A percentile compares a stretch with the other conserved stretches of the same genome.
phyloP scores from a whole-genome alignment of 768 basidiomycete species.

The Tephrocybe sp. region DNA sequence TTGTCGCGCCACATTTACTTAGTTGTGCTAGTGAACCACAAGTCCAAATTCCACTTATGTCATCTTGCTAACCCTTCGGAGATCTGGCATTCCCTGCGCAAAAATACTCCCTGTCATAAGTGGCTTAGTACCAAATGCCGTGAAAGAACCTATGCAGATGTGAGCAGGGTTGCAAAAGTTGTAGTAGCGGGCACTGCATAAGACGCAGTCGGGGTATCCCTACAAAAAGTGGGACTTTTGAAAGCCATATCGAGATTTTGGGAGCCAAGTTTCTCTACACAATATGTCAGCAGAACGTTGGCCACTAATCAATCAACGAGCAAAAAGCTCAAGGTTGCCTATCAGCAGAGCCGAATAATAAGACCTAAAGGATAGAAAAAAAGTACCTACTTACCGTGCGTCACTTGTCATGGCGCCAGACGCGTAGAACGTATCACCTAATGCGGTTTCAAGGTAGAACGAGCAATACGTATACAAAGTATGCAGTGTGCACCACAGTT shows the following conservation, averaged over 20 bases:
- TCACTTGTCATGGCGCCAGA: constrained; percentile 1
- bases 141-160: neutral
- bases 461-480: constrained; percentile 2
- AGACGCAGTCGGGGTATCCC: constrained; percentile 3
- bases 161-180: constrained; percentile 1
- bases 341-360: constrained; percentile 7
- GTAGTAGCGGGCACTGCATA: constrained; percentile 5
- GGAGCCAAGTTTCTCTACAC: constrained; percentile 4
- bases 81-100: constrained; percentile 1
- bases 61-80: neutral
- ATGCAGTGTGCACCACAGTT: neutral
- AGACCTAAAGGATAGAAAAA: neutral
- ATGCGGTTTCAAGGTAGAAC: neutral
- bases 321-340: neutral
- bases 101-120: constrained; percentile 1
- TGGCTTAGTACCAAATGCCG: neutral
- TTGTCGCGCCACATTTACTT: no score
- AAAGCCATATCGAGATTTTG: constrained; percentile 4
- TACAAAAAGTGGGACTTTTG: constrained; percentile 2
- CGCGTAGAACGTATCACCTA: constrained; percentile 7
- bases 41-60: constrained; percentile 9
- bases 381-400: constrained; percentile 9
- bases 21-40: no score
- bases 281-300: constrained; percentile 1
- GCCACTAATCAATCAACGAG: neutral